These are phyloP conservation scores for Pascua sp. DNA, from an alignment of 1,284 basidiomycete species.

Conservation along the genomic window DNA sequence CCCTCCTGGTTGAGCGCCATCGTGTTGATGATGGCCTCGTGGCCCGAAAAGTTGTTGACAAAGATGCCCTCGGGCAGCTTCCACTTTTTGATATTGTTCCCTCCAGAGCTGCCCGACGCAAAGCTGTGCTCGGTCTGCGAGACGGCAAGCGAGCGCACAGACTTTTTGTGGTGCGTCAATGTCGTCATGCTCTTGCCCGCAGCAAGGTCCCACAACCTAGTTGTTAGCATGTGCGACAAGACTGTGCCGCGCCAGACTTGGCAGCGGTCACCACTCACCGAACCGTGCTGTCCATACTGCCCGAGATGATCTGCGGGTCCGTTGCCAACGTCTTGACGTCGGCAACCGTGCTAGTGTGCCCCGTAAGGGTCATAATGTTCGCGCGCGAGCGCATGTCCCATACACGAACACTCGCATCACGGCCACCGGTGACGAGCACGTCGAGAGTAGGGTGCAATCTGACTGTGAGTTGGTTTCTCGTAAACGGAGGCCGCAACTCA, in stretches of 20 bases:
- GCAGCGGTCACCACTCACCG: conserved; percentile 54
- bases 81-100: conserved; percentile 99
- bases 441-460: conserved; percentile 92
- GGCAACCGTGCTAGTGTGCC: conserved; percentile 91
- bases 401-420: conserved; percentile 87
- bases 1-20: conserved; percentile 90
- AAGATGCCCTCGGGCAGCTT: conserved; percentile 94
- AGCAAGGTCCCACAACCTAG: conserved; percentile 93
- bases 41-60: conserved; percentile 91
- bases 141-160: conserved; percentile 85
- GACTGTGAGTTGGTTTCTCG: neutral
- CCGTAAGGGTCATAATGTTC: conserved; percentile 86
- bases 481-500: conserved; percentile 27
- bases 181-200: conserved; percentile 95
- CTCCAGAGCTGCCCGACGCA: conserved; percentile 88
- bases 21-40: conserved; percentile 97
- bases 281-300: conserved; percentile 96
- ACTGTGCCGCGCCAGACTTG: neutral
- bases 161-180: conserved; percentile 98
- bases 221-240: neutral
- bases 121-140: conserved; percentile 97
- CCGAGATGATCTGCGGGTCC: conserved; percentile 96
- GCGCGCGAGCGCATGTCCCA: conserved; percentile 99
- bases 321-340: conserved; percentile 92
- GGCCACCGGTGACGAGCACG: conserved; percentile 87